phyloP scores from a whole-genome alignment of 2,329 filamentous ascomycete genomes.

The Cladophialophora immunda region DNA sequence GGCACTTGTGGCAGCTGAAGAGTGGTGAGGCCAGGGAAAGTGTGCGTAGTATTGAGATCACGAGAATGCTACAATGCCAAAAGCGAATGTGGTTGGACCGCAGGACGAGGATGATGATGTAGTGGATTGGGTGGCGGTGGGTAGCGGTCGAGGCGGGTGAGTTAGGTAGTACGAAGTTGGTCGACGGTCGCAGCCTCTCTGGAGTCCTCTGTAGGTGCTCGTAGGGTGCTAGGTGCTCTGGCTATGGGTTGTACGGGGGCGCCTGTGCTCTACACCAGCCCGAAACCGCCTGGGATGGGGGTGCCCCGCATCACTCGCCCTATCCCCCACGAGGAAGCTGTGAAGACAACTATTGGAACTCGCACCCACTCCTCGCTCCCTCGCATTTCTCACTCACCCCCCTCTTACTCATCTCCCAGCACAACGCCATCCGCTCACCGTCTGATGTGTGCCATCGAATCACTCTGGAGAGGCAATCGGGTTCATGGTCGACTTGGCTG shows the following conservation, averaged over 20 bases:
- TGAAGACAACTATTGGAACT: background rate
- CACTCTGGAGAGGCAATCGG: background rate
- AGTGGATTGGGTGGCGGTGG: background rate
- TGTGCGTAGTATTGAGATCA: conserved; percentile 15
- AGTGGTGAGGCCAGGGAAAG: background rate
- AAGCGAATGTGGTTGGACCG: background rate
- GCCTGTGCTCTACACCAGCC: background rate
- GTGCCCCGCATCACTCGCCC: conserved; percentile 13
- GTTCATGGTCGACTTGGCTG: background rate
- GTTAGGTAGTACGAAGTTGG: background rate
- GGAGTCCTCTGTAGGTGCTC: background rate
- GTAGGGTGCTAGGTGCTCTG: background rate
- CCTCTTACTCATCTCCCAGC: background rate
- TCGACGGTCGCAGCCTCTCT: background rate
- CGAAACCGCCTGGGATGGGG: background rate
- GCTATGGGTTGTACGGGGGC: background rate
- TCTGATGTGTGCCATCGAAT: background rate
- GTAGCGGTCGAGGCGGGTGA: background rate
- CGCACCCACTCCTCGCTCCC: background rate
- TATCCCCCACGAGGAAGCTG: conserved; percentile 21
- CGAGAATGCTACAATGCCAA: conserved; percentile 8
- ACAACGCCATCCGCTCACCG: background rate
- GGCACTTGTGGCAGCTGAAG: conserved; percentile 8
- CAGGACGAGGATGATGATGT: background rate
- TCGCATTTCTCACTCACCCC: background rate